Evolutionary conservation across 108 stramenopile species (phyloP), one percentile per base, ranked within the genome.

Genomic region (Epipyxis sp.): DNA sequence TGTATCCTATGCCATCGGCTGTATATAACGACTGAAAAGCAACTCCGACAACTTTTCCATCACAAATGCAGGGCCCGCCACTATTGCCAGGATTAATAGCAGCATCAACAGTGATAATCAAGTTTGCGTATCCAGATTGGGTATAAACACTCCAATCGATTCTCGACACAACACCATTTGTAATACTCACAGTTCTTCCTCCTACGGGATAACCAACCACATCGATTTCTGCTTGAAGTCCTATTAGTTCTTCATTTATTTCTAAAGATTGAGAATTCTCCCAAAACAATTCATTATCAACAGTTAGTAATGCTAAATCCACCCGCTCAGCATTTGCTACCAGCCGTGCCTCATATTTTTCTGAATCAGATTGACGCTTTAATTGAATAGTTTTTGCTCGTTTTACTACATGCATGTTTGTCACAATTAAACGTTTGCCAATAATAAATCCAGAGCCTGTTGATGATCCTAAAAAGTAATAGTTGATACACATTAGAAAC

Each of bases 51-150:
- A 89, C 87, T 42, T 79, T 57, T 40, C 82, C 61, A 30, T 83
- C 46, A 35, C 84, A 83, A 25, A 90, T 77, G 0, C 87, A 89
- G 6, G 90, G 90, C 1, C 90, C 90, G 1, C 90, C 90, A 0
- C 69, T 76, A 41, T 89, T 89, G 43, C 90, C 90, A 29, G 87
- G 76, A 76, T 91, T 91, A 57, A 91, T 89, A 16, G 89, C 90
- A n/a, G 89, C 89, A 76, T 91, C 90, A 58, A 91, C 86, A 69
- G 88, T 88, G 45, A 89, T 88, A 35, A 87, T 86, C 45, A 91
- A 61, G n/a, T 89, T 59, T 3, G 83, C 44, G 39, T 74, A 79
- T 0, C 83, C 85, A 44, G 85, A 79, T 40, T 87, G 86, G 0
- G 81, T 86, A 69, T 88, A 89, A 27, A 84, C 86, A 43, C 85